phyloP scores from a whole-genome alignment of 2,329 filamentous ascomycete genomes.

The Corniculantispora saksenae region DNA sequence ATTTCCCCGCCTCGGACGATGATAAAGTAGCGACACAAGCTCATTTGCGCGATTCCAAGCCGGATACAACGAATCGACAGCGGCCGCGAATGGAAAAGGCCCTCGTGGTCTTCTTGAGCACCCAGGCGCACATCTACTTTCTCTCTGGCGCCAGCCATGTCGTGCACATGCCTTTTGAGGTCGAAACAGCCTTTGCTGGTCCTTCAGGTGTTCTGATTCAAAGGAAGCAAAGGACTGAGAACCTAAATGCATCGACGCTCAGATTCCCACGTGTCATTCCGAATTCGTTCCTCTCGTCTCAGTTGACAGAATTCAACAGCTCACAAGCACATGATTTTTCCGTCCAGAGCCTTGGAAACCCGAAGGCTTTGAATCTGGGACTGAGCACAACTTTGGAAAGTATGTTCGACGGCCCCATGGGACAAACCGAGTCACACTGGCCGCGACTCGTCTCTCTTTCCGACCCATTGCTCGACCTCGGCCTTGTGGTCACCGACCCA shows the following conservation, averaged over 20 bases:
- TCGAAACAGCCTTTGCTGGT: conserved; percentile 81
- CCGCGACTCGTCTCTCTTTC: conserved; percentile 80
- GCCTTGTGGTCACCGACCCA: conserved; percentile 69
- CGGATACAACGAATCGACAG: conserved; percentile 19
- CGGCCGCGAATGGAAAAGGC: conserved; percentile 57
- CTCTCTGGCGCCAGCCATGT: conserved; percentile 85
- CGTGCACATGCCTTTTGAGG: conserved; percentile 91
- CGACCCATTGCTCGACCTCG: conserved; percentile 83
- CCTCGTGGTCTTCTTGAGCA: conserved; percentile 86
- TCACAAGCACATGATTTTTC: conserved; percentile 56
- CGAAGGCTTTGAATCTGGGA: conserved; percentile 54
- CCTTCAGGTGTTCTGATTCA: conserved; percentile 85
- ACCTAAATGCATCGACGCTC: conserved; percentile 51
- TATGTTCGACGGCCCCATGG: conserved; percentile 56
- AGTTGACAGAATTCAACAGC: conserved; percentile 56
- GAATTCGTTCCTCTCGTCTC: conserved; percentile 79
- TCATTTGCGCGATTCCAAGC: conserved; percentile 14
- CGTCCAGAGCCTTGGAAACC: conserved; percentile 56
- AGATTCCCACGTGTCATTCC: conserved; percentile 67
- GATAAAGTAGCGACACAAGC: conserved; percentile 24
- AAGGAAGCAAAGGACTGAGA: conserved; percentile 64
- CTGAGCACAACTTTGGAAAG: conserved; percentile 57
- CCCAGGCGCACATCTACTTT: conserved; percentile 92
- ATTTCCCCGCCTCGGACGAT: conserved; percentile 65
- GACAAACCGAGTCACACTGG: conserved; percentile 60